Conservation (phyloP, 177 flowering plant genomes). For the Vitis hybrid region DNA sequence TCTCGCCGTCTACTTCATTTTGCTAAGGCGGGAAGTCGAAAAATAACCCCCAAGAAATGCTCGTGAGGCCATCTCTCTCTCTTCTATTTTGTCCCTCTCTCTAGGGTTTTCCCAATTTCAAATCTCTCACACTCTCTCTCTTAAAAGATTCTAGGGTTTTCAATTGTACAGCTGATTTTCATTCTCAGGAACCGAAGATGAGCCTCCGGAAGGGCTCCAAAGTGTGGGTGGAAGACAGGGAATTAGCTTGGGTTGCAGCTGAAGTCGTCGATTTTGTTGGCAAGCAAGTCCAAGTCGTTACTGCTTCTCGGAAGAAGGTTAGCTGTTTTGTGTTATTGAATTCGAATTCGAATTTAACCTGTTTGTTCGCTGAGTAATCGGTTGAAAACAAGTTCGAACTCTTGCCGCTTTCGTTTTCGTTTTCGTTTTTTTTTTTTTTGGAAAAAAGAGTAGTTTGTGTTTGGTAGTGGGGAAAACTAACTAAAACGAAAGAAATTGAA, state of each 20-base stretch:
- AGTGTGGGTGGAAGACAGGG: constrained; percentile 86
- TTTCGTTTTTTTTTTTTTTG: no score
- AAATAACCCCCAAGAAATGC: constrained; percentile 14
- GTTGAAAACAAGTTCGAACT: no score
- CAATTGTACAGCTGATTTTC: neutral
- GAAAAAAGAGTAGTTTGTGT: no score
- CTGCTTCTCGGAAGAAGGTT: constrained; percentile 72
- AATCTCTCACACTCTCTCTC: neutral
- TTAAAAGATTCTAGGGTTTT: constrained; percentile 26
- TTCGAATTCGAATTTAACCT: no score
- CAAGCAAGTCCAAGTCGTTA: constrained; percentile 57
- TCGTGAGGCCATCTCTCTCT: constrained; percentile 20
- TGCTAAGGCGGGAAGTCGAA: constrained; percentile 52
- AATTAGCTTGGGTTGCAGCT: constrained; percentile 75
- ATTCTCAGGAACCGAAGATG: constrained; percentile 41
- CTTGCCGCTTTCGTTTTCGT: no score
- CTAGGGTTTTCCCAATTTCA: constrained; percentile 19
- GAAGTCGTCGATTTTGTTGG: constrained; percentile 55
- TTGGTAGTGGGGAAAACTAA: no score
- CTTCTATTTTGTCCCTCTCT: constrained; percentile 10
- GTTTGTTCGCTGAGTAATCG: no score
- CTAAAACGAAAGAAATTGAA: no score
- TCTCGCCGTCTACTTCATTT: constrained; percentile 13
- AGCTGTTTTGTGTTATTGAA: neutral
- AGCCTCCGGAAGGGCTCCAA: constrained; percentile 66